Percentiles rank a stretch among this genome's conserved stretches.
phyloP scores from a whole-genome alignment of 1,139 yeast genomes.

The Saccharomyces hybrid region DNA sequence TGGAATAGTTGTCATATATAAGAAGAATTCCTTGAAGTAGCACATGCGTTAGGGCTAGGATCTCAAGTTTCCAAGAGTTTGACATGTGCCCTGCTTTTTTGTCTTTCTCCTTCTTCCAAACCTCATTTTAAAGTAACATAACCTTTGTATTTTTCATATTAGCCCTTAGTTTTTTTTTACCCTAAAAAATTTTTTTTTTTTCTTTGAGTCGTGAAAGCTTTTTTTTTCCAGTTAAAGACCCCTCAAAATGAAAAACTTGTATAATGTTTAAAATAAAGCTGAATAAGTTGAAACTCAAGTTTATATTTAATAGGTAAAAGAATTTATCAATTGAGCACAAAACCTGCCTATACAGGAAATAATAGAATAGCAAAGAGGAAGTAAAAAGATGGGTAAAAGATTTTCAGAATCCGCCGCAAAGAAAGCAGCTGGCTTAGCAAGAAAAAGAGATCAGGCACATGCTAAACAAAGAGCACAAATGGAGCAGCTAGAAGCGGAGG shows the following conservation, averaged over 20 bases:
- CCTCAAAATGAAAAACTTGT: not conserved
- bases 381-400: slow-evolving; percentile 31
- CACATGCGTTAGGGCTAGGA: not conserved
- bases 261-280: not conserved
- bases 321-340: not conserved
- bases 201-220: not conserved
- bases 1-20: not conserved
- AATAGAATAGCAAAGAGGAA: not conserved
- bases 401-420: slow-evolving; percentile 32
- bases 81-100: not conserved
- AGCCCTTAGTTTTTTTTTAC: not conserved
- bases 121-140: not conserved
- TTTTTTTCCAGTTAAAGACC: not conserved
- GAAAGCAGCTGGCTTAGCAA: slow-evolving; percentile 30
- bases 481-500: slow-evolving; percentile 25
- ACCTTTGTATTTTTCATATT: not conserved
- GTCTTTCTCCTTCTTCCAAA: not conserved
- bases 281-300: not conserved
- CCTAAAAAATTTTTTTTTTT: not conserved
- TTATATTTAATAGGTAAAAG: not conserved
- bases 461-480: slow-evolving; percentile 23
- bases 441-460: slow-evolving; percentile 29
- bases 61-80: not conserved
- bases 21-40: not conserved
- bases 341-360: not conserved